These are phyloP conservation scores for Thuja plicata DNA, from an alignment of 83 land plant species.

Conservation along the genomic window DNA sequence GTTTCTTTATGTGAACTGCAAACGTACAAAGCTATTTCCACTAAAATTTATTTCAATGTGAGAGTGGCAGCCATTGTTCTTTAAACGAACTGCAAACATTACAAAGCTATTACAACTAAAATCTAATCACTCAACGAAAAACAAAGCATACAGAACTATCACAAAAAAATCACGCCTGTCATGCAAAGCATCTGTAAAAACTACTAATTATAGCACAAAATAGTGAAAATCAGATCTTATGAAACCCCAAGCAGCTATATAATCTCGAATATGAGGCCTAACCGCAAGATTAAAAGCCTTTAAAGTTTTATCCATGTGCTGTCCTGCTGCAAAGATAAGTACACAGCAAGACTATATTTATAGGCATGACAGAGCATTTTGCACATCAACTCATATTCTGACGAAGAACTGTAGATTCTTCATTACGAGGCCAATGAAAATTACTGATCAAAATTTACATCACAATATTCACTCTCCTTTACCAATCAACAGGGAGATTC, in stretches of 20 bases:
- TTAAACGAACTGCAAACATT: not conserved
- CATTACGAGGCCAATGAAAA: no score
- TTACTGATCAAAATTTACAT: no score
- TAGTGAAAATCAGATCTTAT: not conserved
- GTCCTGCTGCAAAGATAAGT: not conserved
- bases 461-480: no score
- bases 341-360: no score
- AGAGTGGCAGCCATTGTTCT: not conserved
- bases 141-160: no score
- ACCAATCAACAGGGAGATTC: no score
- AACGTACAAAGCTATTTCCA: no score
- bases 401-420: no score
- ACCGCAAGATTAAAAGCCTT: not conserved
- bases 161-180: not conserved
- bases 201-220: not conserved
- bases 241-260: not conserved
- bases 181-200: not conserved
- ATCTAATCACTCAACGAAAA: no score
- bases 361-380: no score
- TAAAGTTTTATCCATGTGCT: not conserved
- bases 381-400: no score
- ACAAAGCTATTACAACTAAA: no score
- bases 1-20: not conserved
- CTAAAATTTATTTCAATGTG: not conserved
- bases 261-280: not conserved